These are phyloP conservation scores for Naematelia encephala DNA, from an alignment of 768 basidiomycete genomes.

Conservation along the genomic window DNA sequence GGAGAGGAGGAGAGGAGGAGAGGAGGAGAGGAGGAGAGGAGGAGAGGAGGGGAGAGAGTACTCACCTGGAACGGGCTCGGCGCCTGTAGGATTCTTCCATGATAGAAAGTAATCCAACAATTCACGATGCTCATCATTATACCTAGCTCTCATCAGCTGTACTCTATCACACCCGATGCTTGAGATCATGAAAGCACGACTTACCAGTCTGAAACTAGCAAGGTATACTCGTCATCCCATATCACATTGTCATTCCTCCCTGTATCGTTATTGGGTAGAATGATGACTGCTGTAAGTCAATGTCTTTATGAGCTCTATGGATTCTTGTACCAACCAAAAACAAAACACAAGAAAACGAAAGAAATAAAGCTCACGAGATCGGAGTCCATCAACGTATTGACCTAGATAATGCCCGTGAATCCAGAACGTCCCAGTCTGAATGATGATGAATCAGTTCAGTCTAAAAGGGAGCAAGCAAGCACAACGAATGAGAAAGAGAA, in stretches of 20 bases:
- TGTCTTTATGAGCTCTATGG: not conserved
- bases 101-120: conserved; percentile 65
- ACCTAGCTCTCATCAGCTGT: conserved; percentile 44
- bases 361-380: conserved; percentile 54
- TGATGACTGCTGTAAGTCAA: conserved; percentile 59
- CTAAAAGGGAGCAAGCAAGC: no score
- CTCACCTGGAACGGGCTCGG: conserved; percentile 81
- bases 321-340: no score
- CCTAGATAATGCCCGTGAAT: conserved; percentile 53
- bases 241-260: conserved; percentile 55
- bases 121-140: conserved; percentile 68
- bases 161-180: no score
- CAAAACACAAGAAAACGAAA: no score
- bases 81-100: conserved; percentile 68
- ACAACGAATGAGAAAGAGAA: no score
- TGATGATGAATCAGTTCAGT: no score
- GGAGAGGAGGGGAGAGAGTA: no score
- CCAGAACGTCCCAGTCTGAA: conserved; percentile 51
- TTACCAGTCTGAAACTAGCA: conserved; percentile 79
- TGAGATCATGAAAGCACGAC: conserved; percentile 2
- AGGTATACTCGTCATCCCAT: conserved; percentile 88
- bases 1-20: no score
- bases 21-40: no score
- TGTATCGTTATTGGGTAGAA: conserved; percentile 56
- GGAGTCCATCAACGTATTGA: conserved; percentile 89